These are phyloP conservation scores for Gynandropsis gynandra DNA, from an alignment of 345 rosid genomes.

Conservation along the genomic window DNA sequence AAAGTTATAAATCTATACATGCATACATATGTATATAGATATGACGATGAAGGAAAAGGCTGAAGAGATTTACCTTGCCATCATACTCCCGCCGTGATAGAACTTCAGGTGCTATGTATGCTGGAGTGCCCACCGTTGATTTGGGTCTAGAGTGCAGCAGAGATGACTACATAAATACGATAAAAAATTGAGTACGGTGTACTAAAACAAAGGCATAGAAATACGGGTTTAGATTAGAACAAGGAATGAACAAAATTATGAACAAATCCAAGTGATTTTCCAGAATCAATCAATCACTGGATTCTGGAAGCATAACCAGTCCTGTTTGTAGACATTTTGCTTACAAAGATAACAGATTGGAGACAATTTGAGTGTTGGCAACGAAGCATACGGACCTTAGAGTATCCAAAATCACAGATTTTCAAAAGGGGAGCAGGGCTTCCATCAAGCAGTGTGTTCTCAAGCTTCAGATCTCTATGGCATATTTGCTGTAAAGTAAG, in stretches of 20 bases:
- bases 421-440: slow-evolving; percentile 88
- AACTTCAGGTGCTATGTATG: slow-evolving; percentile 91
- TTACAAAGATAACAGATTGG: too few species aligned
- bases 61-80: slow-evolving; percentile 48
- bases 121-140: slow-evolving; percentile 93
- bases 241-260: not conserved
- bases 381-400: slow-evolving; percentile 45
- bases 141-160: slow-evolving; percentile 86
- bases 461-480: slow-evolving; percentile 89
- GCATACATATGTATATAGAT: not conserved
- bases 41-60: not conserved
- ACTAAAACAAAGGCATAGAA: not conserved
- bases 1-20: too few species aligned
- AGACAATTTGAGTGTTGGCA: too few species aligned
- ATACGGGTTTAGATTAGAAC: not conserved
- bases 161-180: slow-evolving; percentile 49
- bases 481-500: slow-evolving; percentile 69
- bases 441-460: slow-evolving; percentile 84
- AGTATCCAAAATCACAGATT: slow-evolving; percentile 92
- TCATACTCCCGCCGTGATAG: slow-evolving; percentile 78
- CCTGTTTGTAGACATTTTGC: too few species aligned
- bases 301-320: too few species aligned
- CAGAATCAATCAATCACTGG: too few species aligned
- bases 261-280: not conserved
- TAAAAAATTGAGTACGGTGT: slow-evolving; percentile 8